phyloP scores from a whole-genome alignment of 805 yeast genomes.

The Wickerhamomyces mucosus region DNA sequence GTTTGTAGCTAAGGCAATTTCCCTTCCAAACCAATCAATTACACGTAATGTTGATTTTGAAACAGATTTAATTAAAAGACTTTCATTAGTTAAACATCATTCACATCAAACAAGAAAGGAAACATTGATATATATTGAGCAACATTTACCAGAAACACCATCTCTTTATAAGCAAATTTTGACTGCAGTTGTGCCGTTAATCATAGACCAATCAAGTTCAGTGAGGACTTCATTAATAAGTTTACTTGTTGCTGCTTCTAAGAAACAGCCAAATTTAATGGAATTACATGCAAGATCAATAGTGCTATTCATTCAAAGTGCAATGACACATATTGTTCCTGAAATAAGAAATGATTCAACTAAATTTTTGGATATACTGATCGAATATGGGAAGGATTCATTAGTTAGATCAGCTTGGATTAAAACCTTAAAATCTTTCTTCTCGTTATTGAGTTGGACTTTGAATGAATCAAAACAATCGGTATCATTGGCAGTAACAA shows the following conservation, averaged over 20 bases:
- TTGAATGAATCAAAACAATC: slow-evolving; percentile 24
- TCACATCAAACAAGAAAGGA: slow-evolving; percentile 63
- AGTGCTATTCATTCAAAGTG: slow-evolving; percentile 72
- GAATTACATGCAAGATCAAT: slow-evolving; percentile 50
- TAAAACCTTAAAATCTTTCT: slow-evolving; percentile 56
- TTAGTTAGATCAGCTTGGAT: slow-evolving; percentile 57
- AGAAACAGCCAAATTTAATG: slow-evolving; percentile 42
- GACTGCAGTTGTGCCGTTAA: slow-evolving; percentile 46
- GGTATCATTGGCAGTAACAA: slow-evolving; percentile 24
- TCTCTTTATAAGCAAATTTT: slow-evolving; percentile 49
- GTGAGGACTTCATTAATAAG: slow-evolving; percentile 53
- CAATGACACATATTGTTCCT: slow-evolving; percentile 87
- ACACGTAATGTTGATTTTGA: slow-evolving; percentile 21
- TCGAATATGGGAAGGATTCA: slow-evolving; percentile 45
- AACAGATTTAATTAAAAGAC: slow-evolving; percentile 44
- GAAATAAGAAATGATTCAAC: slow-evolving; percentile 71
- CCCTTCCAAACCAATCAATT: slow-evolving; percentile 29
- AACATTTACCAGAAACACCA: slow-evolving; percentile 41
- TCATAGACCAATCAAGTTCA: slow-evolving; percentile 46
- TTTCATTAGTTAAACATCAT: slow-evolving; percentile 70
- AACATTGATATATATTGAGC: slow-evolving; percentile 45
- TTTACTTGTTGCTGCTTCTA: slow-evolving; percentile 38
- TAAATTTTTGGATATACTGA: slow-evolving; percentile 48
- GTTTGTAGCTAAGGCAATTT: slow-evolving; percentile 55
- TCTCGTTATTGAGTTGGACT: slow-evolving; percentile 72